These are phyloP conservation scores for Colletotrichum musicola DNA, from an alignment of 2,329 filamentous ascomycete genomes.

Conservation along the genomic window DNA sequence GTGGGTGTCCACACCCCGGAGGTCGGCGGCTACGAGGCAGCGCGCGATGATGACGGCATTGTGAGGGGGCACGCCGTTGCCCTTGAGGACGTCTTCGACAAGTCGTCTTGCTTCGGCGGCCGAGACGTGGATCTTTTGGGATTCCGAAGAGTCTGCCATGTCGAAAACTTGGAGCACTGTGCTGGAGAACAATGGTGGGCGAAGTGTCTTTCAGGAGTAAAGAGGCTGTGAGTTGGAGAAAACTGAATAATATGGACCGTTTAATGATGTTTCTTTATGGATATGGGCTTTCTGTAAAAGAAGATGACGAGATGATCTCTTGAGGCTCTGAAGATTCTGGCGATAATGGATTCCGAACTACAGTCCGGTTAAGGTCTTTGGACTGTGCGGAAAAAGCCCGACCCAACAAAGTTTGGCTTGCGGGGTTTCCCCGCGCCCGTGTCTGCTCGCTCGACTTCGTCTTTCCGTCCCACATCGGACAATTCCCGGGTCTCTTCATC, in stretches of 20 bases:
- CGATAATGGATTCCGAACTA: background rate
- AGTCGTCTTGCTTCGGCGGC: slow-evolving; percentile 59
- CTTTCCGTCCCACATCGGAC: slow-evolving; percentile 25
- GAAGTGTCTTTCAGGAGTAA: background rate
- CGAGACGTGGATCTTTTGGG: slow-evolving; percentile 49
- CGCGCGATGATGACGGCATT: slow-evolving; percentile 74
- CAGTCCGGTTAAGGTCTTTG: background rate
- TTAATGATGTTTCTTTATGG: background rate
- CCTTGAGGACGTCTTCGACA: slow-evolving; percentile 66
- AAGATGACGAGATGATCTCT: background rate
- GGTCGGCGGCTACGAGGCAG: slow-evolving; percentile 79
- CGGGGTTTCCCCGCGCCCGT: slow-evolving; percentile 22
- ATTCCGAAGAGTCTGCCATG: slow-evolving; percentile 32
- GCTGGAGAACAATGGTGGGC: background rate
- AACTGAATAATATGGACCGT: rapidly evolving
- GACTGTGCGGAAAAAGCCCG: slow-evolving; percentile 21
- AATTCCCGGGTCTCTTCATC: slow-evolving; percentile 20
- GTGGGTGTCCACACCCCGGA: slow-evolving; percentile 84
- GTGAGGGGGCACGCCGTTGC: slow-evolving; percentile 68
- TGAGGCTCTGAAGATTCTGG: background rate
- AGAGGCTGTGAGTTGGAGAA: background rate
- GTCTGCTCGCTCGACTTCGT: slow-evolving; percentile 30
- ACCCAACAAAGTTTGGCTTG: slow-evolving; percentile 15
- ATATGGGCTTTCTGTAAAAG: background rate
- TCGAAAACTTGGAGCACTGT: slow-evolving; percentile 1